Conservation (phyloP, 306 rosid species). For the Casuarina equisetifolia region DNA sequence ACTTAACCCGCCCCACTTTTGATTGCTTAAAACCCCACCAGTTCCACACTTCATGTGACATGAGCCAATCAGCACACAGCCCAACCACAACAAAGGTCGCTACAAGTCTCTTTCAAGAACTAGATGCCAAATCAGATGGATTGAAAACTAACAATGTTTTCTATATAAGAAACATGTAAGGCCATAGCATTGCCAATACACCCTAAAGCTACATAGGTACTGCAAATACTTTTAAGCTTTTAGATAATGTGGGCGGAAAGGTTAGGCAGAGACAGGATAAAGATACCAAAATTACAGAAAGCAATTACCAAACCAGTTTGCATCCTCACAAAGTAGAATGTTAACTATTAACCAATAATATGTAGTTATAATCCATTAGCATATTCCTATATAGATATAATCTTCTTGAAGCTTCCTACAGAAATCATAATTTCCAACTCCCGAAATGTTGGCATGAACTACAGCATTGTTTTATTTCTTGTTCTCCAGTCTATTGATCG, state of each 20-base stretch:
- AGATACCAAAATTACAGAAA: not conserved
- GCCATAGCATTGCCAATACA: slow-evolving; percentile 1
- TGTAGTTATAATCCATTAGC: too few relatives aligned
- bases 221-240: not conserved
- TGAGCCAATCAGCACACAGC: slow-evolving; percentile 1
- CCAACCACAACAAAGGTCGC: not conserved
- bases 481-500: too few relatives aligned
- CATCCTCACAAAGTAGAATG: too few relatives aligned
- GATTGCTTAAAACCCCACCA: not conserved
- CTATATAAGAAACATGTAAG: not conserved
- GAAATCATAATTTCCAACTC: too few relatives aligned
- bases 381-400: too few relatives aligned
- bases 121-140: not conserved
- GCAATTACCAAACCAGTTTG: too few relatives aligned
- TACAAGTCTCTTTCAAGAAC: not conserved
- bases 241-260: too few relatives aligned
- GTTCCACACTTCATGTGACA: not conserved
- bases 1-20: slow-evolving; percentile 1
- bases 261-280: not conserved
- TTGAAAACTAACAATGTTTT: not conserved
- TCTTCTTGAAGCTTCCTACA: too few relatives aligned
- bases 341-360: too few relatives aligned
- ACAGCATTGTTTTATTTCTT: too few relatives aligned
- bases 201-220: not conserved
- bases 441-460: too few relatives aligned